Evolutionary conservation across 2,329 filamentous ascomycete genomes (phyloP).

Genomic region (Blastomyces parvus): DNA sequence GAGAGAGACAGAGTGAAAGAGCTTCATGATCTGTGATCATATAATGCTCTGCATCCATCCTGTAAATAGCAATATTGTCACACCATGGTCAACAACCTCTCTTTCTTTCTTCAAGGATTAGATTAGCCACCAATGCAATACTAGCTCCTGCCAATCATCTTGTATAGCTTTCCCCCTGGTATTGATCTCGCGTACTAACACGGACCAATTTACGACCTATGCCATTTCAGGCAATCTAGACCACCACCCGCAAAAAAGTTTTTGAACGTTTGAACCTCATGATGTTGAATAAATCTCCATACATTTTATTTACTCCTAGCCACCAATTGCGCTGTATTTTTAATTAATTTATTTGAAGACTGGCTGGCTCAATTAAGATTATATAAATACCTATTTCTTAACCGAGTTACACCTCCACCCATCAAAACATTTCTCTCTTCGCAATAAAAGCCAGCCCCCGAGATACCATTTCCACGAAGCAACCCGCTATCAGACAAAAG

Average conservation of each 20-base stretch:
- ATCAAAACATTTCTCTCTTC: not conserved
- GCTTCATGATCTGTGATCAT: too few species aligned
- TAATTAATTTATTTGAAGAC: not conserved
- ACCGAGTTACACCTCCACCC: not conserved
- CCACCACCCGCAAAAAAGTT: not conserved
- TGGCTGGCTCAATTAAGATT: not conserved
- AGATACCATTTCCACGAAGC: not conserved
- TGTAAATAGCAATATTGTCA: too few species aligned
- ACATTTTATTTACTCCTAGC: not conserved
- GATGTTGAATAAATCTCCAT: not conserved
- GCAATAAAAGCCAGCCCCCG: not conserved
- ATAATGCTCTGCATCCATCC: too few species aligned
- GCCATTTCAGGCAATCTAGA: not conserved
- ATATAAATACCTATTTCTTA: not conserved
- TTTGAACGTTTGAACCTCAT: not conserved
- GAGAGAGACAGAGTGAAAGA: too few species aligned
- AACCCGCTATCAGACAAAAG: not conserved
- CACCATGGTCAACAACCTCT: too few species aligned
- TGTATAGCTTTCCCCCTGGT: too few species aligned
- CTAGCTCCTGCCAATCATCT: too few species aligned
- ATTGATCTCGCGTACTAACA: too few species aligned
- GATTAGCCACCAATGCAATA: too few species aligned
- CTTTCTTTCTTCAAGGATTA: too few species aligned
- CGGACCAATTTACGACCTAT: not conserved
- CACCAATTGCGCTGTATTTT: not conserved